Percentiles rank a stretch among this genome's conserved stretches.
Conservation (phyloP, 2,329 filamentous ascomycete genomes). For the Sporothrix pallida region DNA sequence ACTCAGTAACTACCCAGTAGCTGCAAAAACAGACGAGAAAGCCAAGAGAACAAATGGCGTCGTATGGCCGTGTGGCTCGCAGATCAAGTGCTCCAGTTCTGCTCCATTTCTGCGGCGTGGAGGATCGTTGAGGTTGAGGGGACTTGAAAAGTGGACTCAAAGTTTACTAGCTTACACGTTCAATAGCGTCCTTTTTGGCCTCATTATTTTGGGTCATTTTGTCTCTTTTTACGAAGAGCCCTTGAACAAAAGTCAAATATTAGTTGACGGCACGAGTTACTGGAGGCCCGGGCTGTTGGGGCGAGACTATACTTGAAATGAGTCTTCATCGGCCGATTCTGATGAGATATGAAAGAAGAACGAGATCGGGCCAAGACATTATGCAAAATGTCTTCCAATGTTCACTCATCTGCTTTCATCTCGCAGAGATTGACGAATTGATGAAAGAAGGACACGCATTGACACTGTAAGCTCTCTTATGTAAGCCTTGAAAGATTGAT, state of each 20-base stretch:
- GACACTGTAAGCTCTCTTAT: too few species aligned
- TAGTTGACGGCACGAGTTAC: too few species aligned
- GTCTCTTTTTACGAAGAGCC: neutral
- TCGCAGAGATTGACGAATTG: constrained; percentile 10
- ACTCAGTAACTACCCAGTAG: neutral
- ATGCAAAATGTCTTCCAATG: neutral
- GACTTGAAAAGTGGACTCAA: neutral
- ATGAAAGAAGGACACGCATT: neutral
- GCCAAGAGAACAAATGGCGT: constrained; percentile 13
- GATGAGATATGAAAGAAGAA: neutral
- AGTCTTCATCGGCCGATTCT: neutral
- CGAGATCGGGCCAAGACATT: neutral
- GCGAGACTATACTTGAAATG: neutral
- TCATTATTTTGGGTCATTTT: neutral
- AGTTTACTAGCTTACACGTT: neutral
- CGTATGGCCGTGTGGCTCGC: constrained; percentile 22
- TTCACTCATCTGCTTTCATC: neutral
- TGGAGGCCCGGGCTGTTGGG: neutral
- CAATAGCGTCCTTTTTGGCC: constrained; percentile 1
- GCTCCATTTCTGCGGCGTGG: neutral
- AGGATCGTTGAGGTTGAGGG: neutral
- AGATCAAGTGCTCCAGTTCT: constrained; percentile 4
- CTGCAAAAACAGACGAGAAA: neutral
- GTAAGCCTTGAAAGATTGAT: neutral
- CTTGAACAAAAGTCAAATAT: too few species aligned